These are phyloP conservation scores for Conringia planisiliqua DNA, from an alignment of 345 rosid genomes.

Conservation along the genomic window DNA sequence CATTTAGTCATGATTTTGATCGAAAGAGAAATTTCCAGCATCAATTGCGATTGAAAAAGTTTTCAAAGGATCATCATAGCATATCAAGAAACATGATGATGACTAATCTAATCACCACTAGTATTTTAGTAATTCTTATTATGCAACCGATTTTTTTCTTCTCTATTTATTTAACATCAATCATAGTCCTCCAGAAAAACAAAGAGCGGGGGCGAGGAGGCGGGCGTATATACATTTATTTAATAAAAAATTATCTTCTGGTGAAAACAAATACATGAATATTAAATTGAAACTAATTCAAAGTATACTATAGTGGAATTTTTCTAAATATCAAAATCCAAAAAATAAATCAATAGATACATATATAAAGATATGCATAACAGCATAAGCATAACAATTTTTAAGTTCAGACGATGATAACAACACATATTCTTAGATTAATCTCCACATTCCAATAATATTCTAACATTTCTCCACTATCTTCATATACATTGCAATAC, in stretches of 20 bases:
- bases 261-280: not conserved
- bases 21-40: slow-evolving; percentile 35
- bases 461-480: slow-evolving; percentile 4
- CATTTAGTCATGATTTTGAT: slow-evolving; percentile 21
- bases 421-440: not conserved
- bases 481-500: not conserved
- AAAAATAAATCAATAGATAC: not conserved
- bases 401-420: not conserved
- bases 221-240: not conserved
- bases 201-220: no score
- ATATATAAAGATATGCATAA: not conserved
- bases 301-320: not conserved
- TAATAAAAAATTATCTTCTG: not conserved
- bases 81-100: slow-evolving; percentile 33
- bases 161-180: slow-evolving; percentile 23
- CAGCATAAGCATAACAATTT: not conserved
- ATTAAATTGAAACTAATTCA: not conserved
- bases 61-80: slow-evolving; percentile 33
- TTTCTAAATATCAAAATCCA: not conserved
- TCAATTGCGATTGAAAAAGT: slow-evolving; percentile 31
- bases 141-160: not conserved
- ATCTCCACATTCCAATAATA: not conserved
- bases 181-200: slow-evolving; percentile 12
- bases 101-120: slow-evolving; percentile 29
- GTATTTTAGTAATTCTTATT: slow-evolving; percentile 14